phyloP scores from a whole-genome alignment of 495 filamentous ascomycete genomes.

The Xylaria castorea region DNA sequence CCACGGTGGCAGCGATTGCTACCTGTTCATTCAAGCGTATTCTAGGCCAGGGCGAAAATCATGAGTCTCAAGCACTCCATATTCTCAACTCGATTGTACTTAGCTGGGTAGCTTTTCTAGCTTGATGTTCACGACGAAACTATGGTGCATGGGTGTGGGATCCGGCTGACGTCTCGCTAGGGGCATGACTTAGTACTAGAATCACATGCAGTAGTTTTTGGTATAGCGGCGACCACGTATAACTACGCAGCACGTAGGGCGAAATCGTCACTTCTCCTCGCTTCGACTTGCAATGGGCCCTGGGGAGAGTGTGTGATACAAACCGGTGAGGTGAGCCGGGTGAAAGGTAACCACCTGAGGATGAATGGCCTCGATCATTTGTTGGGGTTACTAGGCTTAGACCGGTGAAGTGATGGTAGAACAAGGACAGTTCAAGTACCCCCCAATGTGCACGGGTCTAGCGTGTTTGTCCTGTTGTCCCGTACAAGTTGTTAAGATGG shows the following conservation, averaged over 20 bases:
- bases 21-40: not conserved
- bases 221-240: not conserved
- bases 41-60: not conserved
- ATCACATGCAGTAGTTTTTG: not conserved
- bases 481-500: not conserved
- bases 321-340: slow-evolving; percentile 8
- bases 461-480: not conserved
- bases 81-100: not conserved
- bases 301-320: not conserved
- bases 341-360: not conserved
- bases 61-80: not conserved
- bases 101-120: not conserved
- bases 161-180: slow-evolving; percentile 11
- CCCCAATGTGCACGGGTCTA: not conserved
- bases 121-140: not conserved
- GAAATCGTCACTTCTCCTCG: not conserved
- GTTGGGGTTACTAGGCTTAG: not conserved
- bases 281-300: slow-evolving; percentile 8
- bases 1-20: not conserved
- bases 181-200: not conserved
- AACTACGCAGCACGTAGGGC: not conserved
- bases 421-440: not conserved
- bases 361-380: not conserved
- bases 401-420: slow-evolving; percentile 12
- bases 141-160: slow-evolving; percentile 18